Evolutionary conservation across 202 grass and related monocot genomes (phyloP).

Genomic region (Schoenoplectus triqueter): DNA sequence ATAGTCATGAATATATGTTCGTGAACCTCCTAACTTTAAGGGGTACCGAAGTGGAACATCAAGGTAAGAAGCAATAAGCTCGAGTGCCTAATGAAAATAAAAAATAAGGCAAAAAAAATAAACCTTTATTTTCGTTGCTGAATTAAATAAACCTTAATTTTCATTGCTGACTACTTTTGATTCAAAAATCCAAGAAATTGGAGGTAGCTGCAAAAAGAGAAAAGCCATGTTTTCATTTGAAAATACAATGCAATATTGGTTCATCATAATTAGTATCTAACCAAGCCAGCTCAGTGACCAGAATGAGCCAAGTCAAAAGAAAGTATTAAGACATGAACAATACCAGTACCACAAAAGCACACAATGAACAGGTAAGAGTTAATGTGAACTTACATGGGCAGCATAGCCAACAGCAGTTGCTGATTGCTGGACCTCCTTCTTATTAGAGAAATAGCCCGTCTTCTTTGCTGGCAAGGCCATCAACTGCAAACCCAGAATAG

Average conservation of each 20-base stretch:
- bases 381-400: conserved; percentile 67
- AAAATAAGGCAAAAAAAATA: neutral
- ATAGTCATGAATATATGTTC: conserved; percentile 76
- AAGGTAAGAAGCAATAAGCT: conserved; percentile 76
- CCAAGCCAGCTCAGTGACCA: too few species aligned
- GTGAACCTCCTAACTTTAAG: conserved; percentile 76
- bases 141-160: neutral
- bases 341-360: neutral
- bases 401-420: conserved; percentile 77
- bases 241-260: neutral
- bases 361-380: neutral
- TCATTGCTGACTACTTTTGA: neutral
- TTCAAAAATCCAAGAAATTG: neutral
- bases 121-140: too few species aligned
- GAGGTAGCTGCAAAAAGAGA: neutral
- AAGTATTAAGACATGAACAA: neutral
- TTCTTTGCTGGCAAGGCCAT: conserved; percentile 59
- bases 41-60: conserved; percentile 87
- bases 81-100: conserved; percentile 59
- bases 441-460: conserved; percentile 75
- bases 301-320: conserved; percentile 6
- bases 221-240: neutral
- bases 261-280: too few species aligned
- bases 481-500: conserved; percentile 76
- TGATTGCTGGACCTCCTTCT: conserved; percentile 71